Percentiles rank a stretch among this genome's conserved stretches.
Conservation (phyloP, 768 basidiomycete species). For the Russula emetica region DNA sequence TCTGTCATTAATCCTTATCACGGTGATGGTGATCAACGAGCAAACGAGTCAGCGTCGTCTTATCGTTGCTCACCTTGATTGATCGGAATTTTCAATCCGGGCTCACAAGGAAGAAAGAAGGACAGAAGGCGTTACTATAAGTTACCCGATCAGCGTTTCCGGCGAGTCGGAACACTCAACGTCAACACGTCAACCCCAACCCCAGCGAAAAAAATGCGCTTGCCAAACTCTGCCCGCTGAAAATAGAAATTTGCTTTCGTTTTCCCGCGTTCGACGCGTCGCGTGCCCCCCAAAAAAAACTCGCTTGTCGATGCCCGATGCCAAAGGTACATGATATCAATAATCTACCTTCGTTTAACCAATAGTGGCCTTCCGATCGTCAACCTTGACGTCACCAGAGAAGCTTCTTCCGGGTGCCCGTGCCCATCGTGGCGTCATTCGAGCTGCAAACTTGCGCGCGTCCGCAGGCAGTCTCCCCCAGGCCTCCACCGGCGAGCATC, state of each 20-base stretch:
- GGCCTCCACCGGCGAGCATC: constrained; percentile 33
- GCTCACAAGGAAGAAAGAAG: constrained; percentile 41
- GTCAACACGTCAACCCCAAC: constrained; percentile 74
- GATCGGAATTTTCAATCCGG: constrained; percentile 44
- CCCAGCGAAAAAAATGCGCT: constrained; percentile 44
- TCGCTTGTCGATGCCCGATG: too few species aligned
- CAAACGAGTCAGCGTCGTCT: constrained; percentile 46
- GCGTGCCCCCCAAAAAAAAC: constrained; percentile 65
- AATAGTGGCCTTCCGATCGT: neutral
- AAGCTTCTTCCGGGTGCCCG: constrained; percentile 78
- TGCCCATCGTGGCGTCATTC: constrained; percentile 78
- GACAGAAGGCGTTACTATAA: constrained; percentile 80
- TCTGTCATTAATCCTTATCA: neutral
- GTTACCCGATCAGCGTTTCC: constrained; percentile 94
- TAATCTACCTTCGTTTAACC: neutral
- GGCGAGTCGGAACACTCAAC: constrained; percentile 85
- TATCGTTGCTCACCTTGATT: constrained; percentile 49
- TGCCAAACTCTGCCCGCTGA: too few species aligned
- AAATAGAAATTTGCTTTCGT: constrained; percentile 83
- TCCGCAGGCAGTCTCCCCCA: too few species aligned
- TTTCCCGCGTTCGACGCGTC: constrained; percentile 61
- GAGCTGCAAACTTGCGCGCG: constrained; percentile 73
- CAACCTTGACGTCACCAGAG: constrained; percentile 38
- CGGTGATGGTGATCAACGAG: neutral
- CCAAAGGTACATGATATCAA: constrained; percentile 47